These are phyloP conservation scores for Brassica carinata DNA, from an alignment of 345 rosid species.

Conservation along the genomic window DNA sequence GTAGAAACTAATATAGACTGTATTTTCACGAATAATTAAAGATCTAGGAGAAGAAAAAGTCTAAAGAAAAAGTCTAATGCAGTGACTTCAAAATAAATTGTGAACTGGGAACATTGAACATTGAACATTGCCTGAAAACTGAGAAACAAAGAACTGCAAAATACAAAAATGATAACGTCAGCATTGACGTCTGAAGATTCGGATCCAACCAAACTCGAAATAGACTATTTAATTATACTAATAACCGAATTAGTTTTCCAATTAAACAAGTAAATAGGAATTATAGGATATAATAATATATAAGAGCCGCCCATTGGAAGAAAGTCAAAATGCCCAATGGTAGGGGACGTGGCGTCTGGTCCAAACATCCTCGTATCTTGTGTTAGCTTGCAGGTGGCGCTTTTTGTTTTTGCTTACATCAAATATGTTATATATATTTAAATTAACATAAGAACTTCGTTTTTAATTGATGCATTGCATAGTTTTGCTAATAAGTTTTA, in stretches of 20 bases:
- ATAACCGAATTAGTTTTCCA: slow-evolving; percentile 17
- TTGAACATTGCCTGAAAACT: background rate
- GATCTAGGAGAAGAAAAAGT: slow-evolving; percentile 13
- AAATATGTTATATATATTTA: background rate
- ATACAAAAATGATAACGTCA: slow-evolving; percentile 12
- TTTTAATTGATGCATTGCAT: background rate
- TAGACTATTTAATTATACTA: background rate
- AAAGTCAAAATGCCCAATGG: slow-evolving; percentile 21
- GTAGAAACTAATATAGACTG: background rate
- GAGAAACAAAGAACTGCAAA: background rate
- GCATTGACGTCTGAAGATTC: slow-evolving; percentile 27
- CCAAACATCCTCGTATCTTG: slow-evolving; percentile 29
- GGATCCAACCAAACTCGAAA: background rate
- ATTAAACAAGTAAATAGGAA: background rate
- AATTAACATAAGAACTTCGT: background rate
- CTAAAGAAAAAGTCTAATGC: slow-evolving; percentile 23
- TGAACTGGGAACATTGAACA: slow-evolving; percentile 6
- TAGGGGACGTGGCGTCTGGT: slow-evolving; percentile 28
- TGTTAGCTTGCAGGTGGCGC: background rate
- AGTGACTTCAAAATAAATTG: background rate
- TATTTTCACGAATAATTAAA: background rate
- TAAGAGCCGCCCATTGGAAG: slow-evolving; percentile 31
- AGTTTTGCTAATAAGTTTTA: background rate
- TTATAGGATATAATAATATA: background rate
- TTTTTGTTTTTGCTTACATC: background rate